Base-by-base conservation (phyloP, 1,284 basidiomycete genomes). In the Apiotrichum sp. region DNA sequence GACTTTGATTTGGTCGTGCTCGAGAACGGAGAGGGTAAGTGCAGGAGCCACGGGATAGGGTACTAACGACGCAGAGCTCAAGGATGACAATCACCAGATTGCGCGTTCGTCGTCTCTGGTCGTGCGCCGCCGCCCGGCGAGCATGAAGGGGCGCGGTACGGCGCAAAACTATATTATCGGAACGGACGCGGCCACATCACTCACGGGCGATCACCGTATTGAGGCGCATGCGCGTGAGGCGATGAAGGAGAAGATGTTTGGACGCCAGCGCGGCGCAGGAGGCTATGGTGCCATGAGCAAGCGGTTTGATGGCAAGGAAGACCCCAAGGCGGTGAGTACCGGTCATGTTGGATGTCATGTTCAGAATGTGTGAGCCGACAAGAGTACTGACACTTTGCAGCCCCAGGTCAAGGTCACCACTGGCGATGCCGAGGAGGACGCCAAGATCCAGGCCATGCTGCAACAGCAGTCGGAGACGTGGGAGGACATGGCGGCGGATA, bases 1-100 rank as follows among this genome's bases (percentile, higher is more conserved):
- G 96, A 98, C 74, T 98, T 98, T 80, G 96, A 99, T 77, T 82
- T 99, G 41, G 84, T 84, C 55, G 80, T 98, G 35, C 88, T 86
- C 70, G 91, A 96, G 70, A 80, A 84, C 52, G 83, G 85, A n/a
- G 86, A 87, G 10, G 87, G 89, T 62, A 88, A 93, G 60, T 50
- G 8, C 5, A 2, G 3, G 3, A 4, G 10, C 4, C 10, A 34
- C 11, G 38, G 34, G 36, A 52, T 47, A 47, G 40, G 35, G 35
- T 5, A 33, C 34, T 32, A n/a, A 8, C 59, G 4, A 35, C 59
- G 14, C 72, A 97, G 95, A 98, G 72, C 89, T 89, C 78, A 89
- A 85, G 72, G 91, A 97, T 77, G 95, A 99, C 75, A 83, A 88
- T 9, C 82, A 86, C 57, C 84, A 96, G 69, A 88, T 99, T 43